Base-by-base conservation (phyloP, 2,329 filamentous ascomycete species). In the Lachnellula arida region DNA sequence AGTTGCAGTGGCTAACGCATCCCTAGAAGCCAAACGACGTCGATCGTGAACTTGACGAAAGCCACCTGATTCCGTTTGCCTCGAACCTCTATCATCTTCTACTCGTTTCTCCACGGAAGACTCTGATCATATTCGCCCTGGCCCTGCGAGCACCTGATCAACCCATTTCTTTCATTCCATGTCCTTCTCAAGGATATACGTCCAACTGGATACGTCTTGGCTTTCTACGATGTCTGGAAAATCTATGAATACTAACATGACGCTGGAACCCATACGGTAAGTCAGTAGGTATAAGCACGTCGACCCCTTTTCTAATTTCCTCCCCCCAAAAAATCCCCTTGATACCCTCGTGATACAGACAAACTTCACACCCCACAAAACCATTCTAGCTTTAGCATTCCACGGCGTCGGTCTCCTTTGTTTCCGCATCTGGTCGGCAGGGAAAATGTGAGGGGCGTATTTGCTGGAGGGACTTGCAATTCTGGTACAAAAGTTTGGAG, bases 11-110 rank as follows among this genome's bases (percentile, higher is more conserved):
- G 42, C 64, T 69, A 59, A 68, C 46, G 35, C 28, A 12, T 48
- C n/a, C 35, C 12, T 43, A 71, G 69, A 67, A 61, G 59, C 62
- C 46, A 71, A 71, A 60, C 68, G 69, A 51, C 57, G 59, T 46
- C 60, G 66, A 51, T 66, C 68, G 54, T 70, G 54, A 66, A 46
- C 28, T 22, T 11, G n/a, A 42, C 23, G 42, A 23, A 19, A 19
- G 23, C 25, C 25, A 43, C 51, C n/a, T 43, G 34, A 22, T 23
- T 17, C 17, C 19, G 46, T 5, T 7, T 32, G 11, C 43, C 40
- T 47, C 34, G 39, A 35, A 14, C 19, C 15, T 23, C 22, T 5
- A 23, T 12, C 42, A 22, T 46, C 22, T 40, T 55, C 53, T 17
- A 37, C 22, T 39, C 53, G 50, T 50, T 4, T 34, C 49, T 42